Base-by-base conservation (phyloP, 441 rosid genomes). In the Adansonia rubrostipa region DNA sequence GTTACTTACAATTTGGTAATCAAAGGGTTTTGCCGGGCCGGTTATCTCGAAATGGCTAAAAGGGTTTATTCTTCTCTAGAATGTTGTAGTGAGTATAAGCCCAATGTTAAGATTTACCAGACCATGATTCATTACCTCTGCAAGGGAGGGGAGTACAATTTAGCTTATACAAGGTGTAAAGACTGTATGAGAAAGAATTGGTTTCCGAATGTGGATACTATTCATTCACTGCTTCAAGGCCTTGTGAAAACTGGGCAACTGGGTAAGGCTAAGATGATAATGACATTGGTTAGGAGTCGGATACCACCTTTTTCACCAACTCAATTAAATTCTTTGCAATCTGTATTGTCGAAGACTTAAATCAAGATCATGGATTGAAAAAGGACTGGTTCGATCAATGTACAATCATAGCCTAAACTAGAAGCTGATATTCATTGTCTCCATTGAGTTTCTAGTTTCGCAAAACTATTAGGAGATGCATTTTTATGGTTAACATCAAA, bases 1-100 rank as follows among this genome's bases (percentile, higher is more conserved):
- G 79, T 91, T 72, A 85, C 96, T 1, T 93, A 89, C 82, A 91
- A 93, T 83, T 76, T 93, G 88, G 93, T 91, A 67, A 90, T 89
- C 77, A 93, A 93, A 81, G 96, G 96, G 14, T 90, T 91, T 76
- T 89, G 84, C 71, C 84, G 75, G 58, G 92, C 89, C 47, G 91
- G 96, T 57, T 80, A 86, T 78, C 87, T 86, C 79, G 89, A 90
- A 61, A 91, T 93, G 94, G 97, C 94, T 44, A 89, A 86, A 78
- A 86, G 81, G 83, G 89, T 91, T 61, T 93, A 36, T 36, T 3
- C 40, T 36, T 36, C 40, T 36, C 40, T 36, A 36, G 40, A 36
- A 4, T 36, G 40, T 36, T 4, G 40, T 36, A 36, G 40, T 36
- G 40, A 36, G 40, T 36, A 36, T 36, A 36, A 36, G 40, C 40